These are phyloP conservation scores for Gnomoniopsis smithogilvyi DNA, from an alignment of 2,329 filamentous ascomycete species.

Conservation along the genomic window DNA sequence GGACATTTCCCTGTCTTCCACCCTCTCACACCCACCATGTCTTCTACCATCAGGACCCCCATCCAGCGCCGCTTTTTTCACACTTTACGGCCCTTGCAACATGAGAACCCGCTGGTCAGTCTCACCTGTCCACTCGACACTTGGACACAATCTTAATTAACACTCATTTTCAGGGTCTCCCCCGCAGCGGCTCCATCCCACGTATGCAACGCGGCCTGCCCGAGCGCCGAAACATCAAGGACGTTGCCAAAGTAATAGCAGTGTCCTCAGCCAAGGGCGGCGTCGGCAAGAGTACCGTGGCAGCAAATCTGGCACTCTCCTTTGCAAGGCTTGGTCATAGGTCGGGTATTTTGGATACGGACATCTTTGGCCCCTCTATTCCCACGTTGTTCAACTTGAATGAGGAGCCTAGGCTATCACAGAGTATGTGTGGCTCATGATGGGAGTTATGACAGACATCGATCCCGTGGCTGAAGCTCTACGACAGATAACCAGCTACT, in stretches of 20 bases:
- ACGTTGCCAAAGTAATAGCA: slow-evolving; percentile 91
- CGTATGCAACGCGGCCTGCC: slow-evolving; percentile 80
- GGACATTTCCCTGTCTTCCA: not conserved
- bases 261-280: slow-evolving; percentile 96
- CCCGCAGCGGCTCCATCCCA: slow-evolving; percentile 70
- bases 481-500: slow-evolving; percentile 71
- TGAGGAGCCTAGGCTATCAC: slow-evolving; percentile 72
- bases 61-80: slow-evolving; percentile 42
- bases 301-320: slow-evolving; percentile 82
- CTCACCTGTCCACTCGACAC: not conserved
- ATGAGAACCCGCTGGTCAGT: slow-evolving; percentile 85
- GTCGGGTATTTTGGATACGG: slow-evolving; percentile 86
- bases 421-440: slow-evolving; percentile 49
- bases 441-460: not conserved
- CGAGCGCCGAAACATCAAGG: slow-evolving; percentile 72
- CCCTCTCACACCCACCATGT: not conserved
- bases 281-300: slow-evolving; percentile 95
- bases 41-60: slow-evolving; percentile 8
- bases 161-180: slow-evolving; percentile 65
- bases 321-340: slow-evolving; percentile 80
- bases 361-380: slow-evolving; percentile 95
- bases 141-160: not conserved
- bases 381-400: slow-evolving; percentile 83
- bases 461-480: slow-evolving; percentile 10
- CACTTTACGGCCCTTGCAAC: slow-evolving; percentile 49